phyloP scores from a whole-genome alignment of 495 filamentous ascomycete species.

The Penicillium malachiteum region DNA sequence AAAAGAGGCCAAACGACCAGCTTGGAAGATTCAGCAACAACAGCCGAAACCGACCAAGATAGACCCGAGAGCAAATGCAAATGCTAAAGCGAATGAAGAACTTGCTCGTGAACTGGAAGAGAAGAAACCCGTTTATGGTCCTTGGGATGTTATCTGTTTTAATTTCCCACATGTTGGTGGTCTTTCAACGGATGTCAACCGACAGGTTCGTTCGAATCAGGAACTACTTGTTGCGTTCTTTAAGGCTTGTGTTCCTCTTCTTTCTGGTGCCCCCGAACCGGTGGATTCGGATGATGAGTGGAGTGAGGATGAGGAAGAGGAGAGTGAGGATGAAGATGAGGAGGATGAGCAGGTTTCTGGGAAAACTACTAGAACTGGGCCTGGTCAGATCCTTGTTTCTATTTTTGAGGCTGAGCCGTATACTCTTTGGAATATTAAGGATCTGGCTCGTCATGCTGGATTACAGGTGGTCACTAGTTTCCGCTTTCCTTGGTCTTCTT shows the following conservation, averaged over 20 bases:
- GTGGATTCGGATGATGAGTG: conserved; percentile 27
- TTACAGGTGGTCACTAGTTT: conserved; percentile 76
- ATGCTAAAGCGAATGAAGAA: neutral
- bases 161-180: conserved; percentile 98
- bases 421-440: conserved; percentile 88
- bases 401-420: conserved; percentile 93
- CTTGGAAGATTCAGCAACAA: conserved; percentile 28
- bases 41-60: neutral
- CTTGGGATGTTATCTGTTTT: conserved; percentile 79
- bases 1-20: conserved; percentile 29
- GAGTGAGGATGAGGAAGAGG: conserved; percentile 22
- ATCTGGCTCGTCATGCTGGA: conserved; percentile 77
- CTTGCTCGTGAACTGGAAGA: neutral
- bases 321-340: conserved; percentile 18
- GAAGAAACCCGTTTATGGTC: conserved; percentile 27
- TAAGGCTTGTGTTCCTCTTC: conserved; percentile 52
- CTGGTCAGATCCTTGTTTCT: conserved; percentile 76
- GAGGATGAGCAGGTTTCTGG: conserved; percentile 17
- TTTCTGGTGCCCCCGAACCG: conserved; percentile 39
- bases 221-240: conserved; percentile 85
- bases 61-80: too few relatives aligned
- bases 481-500: conserved; percentile 67
- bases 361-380: conserved; percentile 25
- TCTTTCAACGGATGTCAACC: conserved; percentile 84
- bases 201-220: conserved; percentile 91